Evolutionary conservation across 106 monocot species (phyloP).

Genomic region (Chionographis japonica): DNA sequence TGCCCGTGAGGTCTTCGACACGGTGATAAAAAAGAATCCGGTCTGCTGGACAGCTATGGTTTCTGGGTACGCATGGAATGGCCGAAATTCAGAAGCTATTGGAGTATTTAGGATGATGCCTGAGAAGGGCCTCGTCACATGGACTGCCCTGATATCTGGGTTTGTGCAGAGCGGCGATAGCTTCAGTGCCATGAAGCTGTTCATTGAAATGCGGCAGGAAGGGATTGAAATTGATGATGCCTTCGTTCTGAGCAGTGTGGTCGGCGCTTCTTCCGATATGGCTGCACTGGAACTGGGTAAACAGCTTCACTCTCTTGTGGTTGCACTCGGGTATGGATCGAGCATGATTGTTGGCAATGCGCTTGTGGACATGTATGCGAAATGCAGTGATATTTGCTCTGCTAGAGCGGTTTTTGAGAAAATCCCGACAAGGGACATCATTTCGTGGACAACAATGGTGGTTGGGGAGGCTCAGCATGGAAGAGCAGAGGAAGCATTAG

Average conservation of each 20-base stretch:
- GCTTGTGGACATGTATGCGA: slow-evolving; percentile 88
- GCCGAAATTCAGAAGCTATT: slow-evolving; percentile 36
- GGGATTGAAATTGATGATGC: slow-evolving; percentile 47
- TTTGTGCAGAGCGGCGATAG: slow-evolving; percentile 46
- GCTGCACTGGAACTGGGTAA: slow-evolving; percentile 48
- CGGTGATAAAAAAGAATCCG: slow-evolving; percentile 21
- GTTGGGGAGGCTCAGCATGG: slow-evolving; percentile 93
- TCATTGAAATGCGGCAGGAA: slow-evolving; percentile 55
- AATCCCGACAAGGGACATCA: slow-evolving; percentile 30
- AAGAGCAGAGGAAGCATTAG: slow-evolving; percentile 39
- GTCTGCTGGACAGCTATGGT: slow-evolving; percentile 81
- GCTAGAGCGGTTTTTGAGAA: slow-evolving; percentile 59
- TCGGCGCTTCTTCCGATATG: slow-evolving; percentile 44
- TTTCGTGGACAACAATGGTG: slow-evolving; percentile 97
- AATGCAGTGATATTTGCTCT: slow-evolving; percentile 65
- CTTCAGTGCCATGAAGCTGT: slow-evolving; percentile 33
- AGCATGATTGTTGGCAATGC: slow-evolving; percentile 65
- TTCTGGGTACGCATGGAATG: slow-evolving; percentile 62
- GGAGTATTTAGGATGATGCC: slow-evolving; percentile 42
- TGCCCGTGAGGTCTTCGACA: slow-evolving; percentile 72
- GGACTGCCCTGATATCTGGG: slow-evolving; percentile 85
- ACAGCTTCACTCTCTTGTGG: slow-evolving; percentile 63
- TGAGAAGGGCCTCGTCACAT: slow-evolving; percentile 33
- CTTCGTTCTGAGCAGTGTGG: slow-evolving; percentile 50
- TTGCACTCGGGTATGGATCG: slow-evolving; percentile 40